Conservation (phyloP, 2,329 filamentous ascomycete species). For the Ophiostoma angusticollis region DNA sequence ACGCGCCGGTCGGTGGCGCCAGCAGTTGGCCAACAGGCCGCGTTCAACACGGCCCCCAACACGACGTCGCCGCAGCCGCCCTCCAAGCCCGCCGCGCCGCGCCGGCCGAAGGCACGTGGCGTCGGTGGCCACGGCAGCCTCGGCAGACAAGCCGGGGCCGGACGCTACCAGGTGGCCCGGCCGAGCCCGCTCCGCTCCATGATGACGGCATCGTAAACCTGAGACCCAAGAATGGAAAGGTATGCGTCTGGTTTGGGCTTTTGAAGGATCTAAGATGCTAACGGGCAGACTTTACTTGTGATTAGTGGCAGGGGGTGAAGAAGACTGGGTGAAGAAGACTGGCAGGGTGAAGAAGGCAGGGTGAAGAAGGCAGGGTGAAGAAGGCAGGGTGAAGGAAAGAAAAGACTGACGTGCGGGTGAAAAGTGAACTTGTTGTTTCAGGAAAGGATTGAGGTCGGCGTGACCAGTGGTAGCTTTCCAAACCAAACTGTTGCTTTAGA, state of each 20-base stretch:
- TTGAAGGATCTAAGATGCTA: too few species aligned
- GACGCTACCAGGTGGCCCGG: conserved; percentile 38
- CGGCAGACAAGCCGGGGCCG: conserved; percentile 28
- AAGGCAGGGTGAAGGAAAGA: too few species aligned
- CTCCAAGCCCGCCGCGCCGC: conserved; percentile 13
- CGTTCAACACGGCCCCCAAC: background rate
- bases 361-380: too few species aligned
- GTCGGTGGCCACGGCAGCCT: conserved; percentile 25
- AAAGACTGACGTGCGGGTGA: too few species aligned
- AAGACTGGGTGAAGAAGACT: background rate
- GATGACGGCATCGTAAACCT: conserved; percentile 48
- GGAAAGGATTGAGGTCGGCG: too few species aligned
- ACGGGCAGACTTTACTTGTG: too few species aligned
- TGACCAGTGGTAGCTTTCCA: too few species aligned
- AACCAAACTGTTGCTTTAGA: too few species aligned
- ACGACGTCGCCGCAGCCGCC: conserved; percentile 4
- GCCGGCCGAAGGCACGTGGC: conserved; percentile 35
- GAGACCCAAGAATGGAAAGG: conserved; percentile 6
- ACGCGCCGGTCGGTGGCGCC: too few species aligned
- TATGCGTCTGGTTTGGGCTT: background rate
- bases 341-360: too few species aligned
- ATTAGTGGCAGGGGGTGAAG: background rate
- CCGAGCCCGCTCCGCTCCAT: conserved; percentile 57
- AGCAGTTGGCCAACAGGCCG: too few species aligned
- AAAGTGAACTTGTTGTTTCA: too few species aligned